Evolutionary conservation across 2,329 filamentous ascomycete genomes (phyloP).

Genomic region (Rachicladosporium sp.): DNA sequence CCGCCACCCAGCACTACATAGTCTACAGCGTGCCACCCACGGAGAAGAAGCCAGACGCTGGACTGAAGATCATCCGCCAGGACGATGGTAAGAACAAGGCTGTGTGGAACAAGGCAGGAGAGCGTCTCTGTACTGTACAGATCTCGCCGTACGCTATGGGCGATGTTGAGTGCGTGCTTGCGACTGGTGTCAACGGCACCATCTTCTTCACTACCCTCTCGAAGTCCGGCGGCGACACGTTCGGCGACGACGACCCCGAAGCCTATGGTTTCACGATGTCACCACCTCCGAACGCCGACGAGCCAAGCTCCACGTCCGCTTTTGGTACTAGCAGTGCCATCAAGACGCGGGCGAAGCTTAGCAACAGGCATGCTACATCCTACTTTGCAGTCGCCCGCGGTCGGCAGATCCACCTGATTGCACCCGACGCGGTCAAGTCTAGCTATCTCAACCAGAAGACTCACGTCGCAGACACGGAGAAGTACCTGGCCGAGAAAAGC

Average conservation of each 20-base stretch:
- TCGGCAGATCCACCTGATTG: constrained; percentile 87
- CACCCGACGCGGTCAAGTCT: constrained; percentile 43
- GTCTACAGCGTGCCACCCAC: constrained; percentile 67
- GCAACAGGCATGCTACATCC: constrained; percentile 66
- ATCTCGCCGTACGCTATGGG: constrained; percentile 46
- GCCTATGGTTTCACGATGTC: constrained; percentile 81
- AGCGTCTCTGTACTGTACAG: constrained; percentile 89
- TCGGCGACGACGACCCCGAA: constrained; percentile 67
- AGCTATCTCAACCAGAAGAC: constrained; percentile 40
- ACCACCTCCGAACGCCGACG: constrained; percentile 72
- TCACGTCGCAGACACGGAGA: constrained; percentile 68
- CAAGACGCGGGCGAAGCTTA: constrained; percentile 88
- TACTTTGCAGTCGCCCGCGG: constrained; percentile 93
- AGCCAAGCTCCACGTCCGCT: constrained; percentile 70
- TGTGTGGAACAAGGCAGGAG: constrained; percentile 79
- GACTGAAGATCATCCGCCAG: constrained; percentile 85
- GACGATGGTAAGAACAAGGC: constrained; percentile 86
- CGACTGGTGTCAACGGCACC: constrained; percentile 84
- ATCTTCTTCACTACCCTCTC: constrained; percentile 90
- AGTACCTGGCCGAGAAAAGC: constrained; percentile 72
- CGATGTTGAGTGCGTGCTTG: constrained; percentile 71
- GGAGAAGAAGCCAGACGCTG: constrained; percentile 57
- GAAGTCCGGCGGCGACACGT: constrained; percentile 63
- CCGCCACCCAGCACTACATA: constrained; percentile 82
- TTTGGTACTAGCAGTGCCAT: constrained; percentile 41